These are phyloP conservation scores for Cryphonectria japonica DNA, from an alignment of 2,329 filamentous ascomycete species.

Conservation along the genomic window DNA sequence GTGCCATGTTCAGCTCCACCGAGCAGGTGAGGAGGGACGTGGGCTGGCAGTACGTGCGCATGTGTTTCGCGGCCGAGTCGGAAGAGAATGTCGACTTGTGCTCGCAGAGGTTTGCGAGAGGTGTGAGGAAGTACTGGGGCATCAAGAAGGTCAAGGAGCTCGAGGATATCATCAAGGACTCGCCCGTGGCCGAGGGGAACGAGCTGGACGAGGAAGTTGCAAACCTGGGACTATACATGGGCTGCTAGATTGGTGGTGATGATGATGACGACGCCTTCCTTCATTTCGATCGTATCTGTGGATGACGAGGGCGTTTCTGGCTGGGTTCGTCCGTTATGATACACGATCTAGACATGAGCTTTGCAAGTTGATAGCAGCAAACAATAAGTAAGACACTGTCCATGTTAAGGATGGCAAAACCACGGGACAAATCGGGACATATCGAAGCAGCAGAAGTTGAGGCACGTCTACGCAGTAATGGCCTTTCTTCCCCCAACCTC, in stretches of 20 bases:
- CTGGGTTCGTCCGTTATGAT: neutral
- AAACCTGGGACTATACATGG: slow-evolving; percentile 38
- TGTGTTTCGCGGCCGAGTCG: slow-evolving; percentile 87
- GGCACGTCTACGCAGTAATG: neutral
- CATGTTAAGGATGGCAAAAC: neutral
- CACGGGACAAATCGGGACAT: neutral
- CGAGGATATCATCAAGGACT: slow-evolving; percentile 60
- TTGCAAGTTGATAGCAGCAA: neutral
- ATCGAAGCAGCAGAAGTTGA: neutral
- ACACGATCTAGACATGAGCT: neutral
- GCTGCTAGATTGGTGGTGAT: slow-evolving; percentile 33
- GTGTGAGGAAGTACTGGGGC: slow-evolving; percentile 75
- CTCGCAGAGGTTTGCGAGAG: slow-evolving; percentile 67
- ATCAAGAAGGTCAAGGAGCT: slow-evolving; percentile 70
- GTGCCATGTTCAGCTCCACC: slow-evolving; percentile 73
- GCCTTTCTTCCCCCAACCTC: neutral
- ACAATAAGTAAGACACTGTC: neutral
- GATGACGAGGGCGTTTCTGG: neutral
- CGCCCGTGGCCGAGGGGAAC: slow-evolving; percentile 31
- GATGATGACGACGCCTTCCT: neutral
- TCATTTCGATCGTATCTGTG: neutral
- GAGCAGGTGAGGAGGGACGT: slow-evolving; percentile 58
- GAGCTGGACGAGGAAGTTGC: slow-evolving; percentile 31
- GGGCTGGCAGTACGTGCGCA: slow-evolving; percentile 73
- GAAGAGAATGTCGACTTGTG: slow-evolving; percentile 68